Percentiles rank a stretch among this genome's conserved stretches.
Conservation (phyloP, 192 early-diverging fungal genomes). For the Coemansia asiatica region DNA sequence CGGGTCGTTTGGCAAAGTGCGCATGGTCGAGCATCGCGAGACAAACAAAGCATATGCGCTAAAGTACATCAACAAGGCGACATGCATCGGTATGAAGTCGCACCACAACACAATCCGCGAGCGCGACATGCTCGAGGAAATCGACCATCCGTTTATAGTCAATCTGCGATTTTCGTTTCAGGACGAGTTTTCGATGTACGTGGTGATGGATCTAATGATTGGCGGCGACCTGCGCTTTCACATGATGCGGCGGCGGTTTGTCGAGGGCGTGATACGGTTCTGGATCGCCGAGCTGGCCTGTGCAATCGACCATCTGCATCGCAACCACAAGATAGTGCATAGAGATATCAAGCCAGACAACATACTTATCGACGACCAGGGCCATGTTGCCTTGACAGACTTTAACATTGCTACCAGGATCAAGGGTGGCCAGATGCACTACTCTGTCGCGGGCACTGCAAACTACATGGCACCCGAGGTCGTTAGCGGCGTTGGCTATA, state of each 20-base stretch:
- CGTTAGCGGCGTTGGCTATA: constrained; percentile 70
- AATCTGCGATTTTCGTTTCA: constrained; percentile 96
- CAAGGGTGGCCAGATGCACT: constrained; percentile 59
- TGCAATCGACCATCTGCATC: constrained; percentile 80
- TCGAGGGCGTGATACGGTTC: constrained; percentile 77
- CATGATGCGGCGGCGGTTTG: constrained; percentile 58
- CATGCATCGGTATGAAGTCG: constrained; percentile 83
- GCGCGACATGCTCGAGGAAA: constrained; percentile 81
- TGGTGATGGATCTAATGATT: constrained; percentile 92
- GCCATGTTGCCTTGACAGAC: constrained; percentile 90
- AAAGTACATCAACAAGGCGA: constrained; percentile 96
- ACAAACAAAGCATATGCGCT: constrained; percentile 83
- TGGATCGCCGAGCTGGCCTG: constrained; percentile 89
- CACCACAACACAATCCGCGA: constrained; percentile 91
- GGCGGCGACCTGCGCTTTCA: constrained; percentile 95
- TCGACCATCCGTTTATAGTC: constrained; percentile 81
- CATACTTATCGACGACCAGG: constrained; percentile 69
- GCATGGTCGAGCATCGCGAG: constrained; percentile 86
- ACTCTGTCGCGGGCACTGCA: constrained; percentile 83
- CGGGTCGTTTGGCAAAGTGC: constrained; percentile 96
- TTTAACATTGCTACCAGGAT: constrained; percentile 92
- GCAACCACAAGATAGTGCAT: constrained; percentile 75
- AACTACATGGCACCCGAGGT: constrained; percentile 91
- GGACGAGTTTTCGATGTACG: constrained; percentile 90
- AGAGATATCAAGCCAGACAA: constrained; percentile 97